These are phyloP conservation scores for Talaromyces funiculosus DNA, from an alignment of 2,329 filamentous ascomycete genomes.

Conservation along the genomic window DNA sequence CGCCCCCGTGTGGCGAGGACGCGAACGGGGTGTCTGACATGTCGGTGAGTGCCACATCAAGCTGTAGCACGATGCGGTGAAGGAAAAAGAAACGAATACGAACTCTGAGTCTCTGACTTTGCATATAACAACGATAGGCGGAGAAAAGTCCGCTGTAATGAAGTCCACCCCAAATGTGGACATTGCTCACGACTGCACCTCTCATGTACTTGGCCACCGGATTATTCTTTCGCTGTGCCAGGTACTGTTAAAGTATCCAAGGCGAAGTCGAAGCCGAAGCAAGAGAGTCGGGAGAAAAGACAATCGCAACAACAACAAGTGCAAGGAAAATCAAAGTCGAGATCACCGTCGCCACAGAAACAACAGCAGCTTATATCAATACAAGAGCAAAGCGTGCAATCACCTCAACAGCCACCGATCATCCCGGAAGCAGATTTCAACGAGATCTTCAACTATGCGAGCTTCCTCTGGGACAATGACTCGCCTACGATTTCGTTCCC, in stretches of 20 bases:
- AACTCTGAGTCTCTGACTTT: background rate
- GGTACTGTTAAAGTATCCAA: background rate
- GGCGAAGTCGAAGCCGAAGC: background rate
- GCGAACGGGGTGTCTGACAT: slow-evolving; percentile 11
- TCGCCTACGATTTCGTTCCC: slow-evolving; percentile 4
- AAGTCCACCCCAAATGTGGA: slow-evolving; percentile 48
- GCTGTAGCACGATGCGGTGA: background rate
- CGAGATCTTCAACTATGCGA: slow-evolving; percentile 12
- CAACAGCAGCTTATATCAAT: background rate
- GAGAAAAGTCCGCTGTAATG: slow-evolving; percentile 52
- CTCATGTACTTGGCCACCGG: slow-evolving; percentile 47
- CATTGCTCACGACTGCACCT: slow-evolving; percentile 52
- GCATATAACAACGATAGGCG: slow-evolving; percentile 30
- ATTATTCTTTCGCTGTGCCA: slow-evolving; percentile 15
- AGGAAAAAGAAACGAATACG: background rate
- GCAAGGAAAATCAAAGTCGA: background rate
- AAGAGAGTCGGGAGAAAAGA: background rate
- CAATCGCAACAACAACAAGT: background rate
- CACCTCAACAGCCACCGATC: background rate
- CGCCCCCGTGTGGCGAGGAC: slow-evolving; percentile 9
- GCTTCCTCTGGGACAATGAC: slow-evolving; percentile 9
- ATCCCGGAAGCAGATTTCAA: slow-evolving; percentile 9
- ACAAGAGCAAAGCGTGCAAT: background rate
- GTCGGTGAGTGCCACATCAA: slow-evolving; percentile 4
- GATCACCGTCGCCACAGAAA: slow-evolving; percentile 5